phyloP scores from a whole-genome alignment of 495 filamentous ascomycete species.

The Aspergillus funiculosus region DNA sequence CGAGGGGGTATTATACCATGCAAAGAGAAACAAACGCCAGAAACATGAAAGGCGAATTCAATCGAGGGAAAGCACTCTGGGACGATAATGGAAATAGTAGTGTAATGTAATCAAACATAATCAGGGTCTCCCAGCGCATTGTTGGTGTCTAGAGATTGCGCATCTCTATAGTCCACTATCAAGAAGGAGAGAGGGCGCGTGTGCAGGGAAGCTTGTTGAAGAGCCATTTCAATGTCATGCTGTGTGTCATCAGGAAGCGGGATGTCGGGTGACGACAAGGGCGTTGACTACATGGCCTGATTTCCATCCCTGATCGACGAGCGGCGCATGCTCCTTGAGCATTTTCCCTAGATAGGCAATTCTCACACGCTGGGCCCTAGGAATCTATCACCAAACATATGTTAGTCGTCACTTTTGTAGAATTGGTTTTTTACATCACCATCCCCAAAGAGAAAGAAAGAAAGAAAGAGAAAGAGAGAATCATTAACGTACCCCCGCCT shows the following conservation, averaged over 20 bases:
- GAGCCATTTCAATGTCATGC: not conserved
- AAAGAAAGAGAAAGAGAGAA: not conserved
- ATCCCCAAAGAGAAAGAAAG: not conserved
- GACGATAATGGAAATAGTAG: too few species aligned
- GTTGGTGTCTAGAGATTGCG: too few species aligned
- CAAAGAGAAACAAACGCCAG: constrained; percentile 19
- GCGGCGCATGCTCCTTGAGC: constrained; percentile 58
- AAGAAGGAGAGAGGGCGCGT: not conserved
- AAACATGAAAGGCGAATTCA: constrained; percentile 4
- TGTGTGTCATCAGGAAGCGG: constrained; percentile 13
- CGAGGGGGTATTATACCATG: constrained; percentile 38
- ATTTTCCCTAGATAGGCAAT: constrained; percentile 77
- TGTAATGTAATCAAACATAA: too few species aligned
- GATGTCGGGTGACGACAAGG: constrained; percentile 52
- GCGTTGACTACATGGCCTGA: constrained; percentile 74
- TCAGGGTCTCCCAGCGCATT: too few species aligned
- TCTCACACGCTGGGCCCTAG: constrained; percentile 50
- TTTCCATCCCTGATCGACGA: constrained; percentile 69
- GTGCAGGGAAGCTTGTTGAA: not conserved
- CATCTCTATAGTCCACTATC: too few species aligned
- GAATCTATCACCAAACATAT: constrained; percentile 29
- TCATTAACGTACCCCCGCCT: constrained; percentile 53
- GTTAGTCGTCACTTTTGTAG: too few species aligned
- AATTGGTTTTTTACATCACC: too few species aligned
- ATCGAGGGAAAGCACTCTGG: too few species aligned